phyloP scores from a whole-genome alignment of 345 rosid genomes.

The Pseudoturritis turrita region DNA sequence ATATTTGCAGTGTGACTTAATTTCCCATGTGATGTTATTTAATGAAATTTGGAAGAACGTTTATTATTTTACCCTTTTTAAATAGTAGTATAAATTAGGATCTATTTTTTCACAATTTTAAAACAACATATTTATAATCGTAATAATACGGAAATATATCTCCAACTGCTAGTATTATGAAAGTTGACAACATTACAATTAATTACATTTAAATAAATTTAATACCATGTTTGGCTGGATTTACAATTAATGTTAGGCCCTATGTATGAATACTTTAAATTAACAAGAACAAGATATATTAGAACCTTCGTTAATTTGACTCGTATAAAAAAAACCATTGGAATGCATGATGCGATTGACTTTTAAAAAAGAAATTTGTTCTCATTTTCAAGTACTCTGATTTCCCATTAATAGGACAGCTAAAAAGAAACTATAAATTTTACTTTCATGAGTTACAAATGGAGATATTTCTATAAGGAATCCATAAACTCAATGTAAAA shows the following conservation, averaged over 20 bases:
- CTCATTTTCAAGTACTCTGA: no score
- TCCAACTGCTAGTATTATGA: slow-evolving; percentile 9
- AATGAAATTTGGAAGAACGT: slow-evolving; percentile 28
- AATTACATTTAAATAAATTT: slow-evolving; percentile 7
- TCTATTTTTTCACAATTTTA: neutral
- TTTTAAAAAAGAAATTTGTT: no score
- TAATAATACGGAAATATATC: neutral
- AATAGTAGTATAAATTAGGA: neutral
- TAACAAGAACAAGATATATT: no score
- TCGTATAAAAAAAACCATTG: no score
- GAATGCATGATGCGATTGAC: no score
- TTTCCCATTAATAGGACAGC: no score
- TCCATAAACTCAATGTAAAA: neutral
- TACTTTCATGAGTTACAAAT: no score
- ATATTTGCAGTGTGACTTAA: slow-evolving; percentile 14
- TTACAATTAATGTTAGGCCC: slow-evolving; percentile 17
- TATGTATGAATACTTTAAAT: neutral
- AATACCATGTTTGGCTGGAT: slow-evolving; percentile 6
- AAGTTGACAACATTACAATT: slow-evolving; percentile 23
- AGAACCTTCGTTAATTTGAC: no score
- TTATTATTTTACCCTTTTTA: slow-evolving; percentile 4
- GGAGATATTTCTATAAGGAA: no score
- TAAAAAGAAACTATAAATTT: no score
- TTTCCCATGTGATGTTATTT: slow-evolving; percentile 29
- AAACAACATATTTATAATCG: neutral